phyloP scores from a whole-genome alignment of 2,329 filamentous ascomycete genomes.

The Penicillium nordicum region DNA sequence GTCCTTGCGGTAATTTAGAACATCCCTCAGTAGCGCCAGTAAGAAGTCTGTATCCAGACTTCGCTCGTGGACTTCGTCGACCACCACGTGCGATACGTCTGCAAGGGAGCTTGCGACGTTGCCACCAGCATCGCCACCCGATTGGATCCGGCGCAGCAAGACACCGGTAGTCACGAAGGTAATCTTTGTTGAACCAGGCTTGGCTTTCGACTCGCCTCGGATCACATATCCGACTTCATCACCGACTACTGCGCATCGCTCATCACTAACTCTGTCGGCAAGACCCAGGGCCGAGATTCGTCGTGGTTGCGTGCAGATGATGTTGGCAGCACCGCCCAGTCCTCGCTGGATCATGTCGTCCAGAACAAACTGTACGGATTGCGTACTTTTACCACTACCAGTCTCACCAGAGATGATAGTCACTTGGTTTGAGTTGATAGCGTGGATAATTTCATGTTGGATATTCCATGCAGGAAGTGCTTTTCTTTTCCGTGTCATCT shows the following conservation, averaged over 20 bases:
- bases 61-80: slow-evolving; percentile 95
- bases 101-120: slow-evolving; percentile 78
- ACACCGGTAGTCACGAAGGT: slow-evolving; percentile 97
- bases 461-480: slow-evolving; percentile 84
- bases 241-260: slow-evolving; percentile 76
- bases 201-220: slow-evolving; percentile 79
- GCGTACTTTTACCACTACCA: slow-evolving; percentile 93
- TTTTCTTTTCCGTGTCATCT: slow-evolving; percentile 70
- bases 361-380: slow-evolving; percentile 92
- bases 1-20: slow-evolving; percentile 69
- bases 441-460: slow-evolving; percentile 69
- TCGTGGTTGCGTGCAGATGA: slow-evolving; percentile 92
- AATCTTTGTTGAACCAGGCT: slow-evolving; percentile 71
- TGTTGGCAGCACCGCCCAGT: slow-evolving; percentile 75
- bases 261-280: slow-evolving; percentile 90
- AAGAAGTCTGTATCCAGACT: slow-evolving; percentile 94
- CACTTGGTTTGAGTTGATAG: slow-evolving; percentile 75
- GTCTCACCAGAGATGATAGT: slow-evolving; percentile 97
- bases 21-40: slow-evolving; percentile 79
- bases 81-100: slow-evolving; percentile 89
- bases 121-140: slow-evolving; percentile 73
- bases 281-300: slow-evolving; percentile 91
- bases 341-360: slow-evolving; percentile 80
- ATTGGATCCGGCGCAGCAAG: slow-evolving; percentile 83
- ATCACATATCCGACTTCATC: slow-evolving; percentile 90